Base-by-base conservation (phyloP, 2,329 filamentous ascomycete species). In the Sporothrix luriei region DNA sequence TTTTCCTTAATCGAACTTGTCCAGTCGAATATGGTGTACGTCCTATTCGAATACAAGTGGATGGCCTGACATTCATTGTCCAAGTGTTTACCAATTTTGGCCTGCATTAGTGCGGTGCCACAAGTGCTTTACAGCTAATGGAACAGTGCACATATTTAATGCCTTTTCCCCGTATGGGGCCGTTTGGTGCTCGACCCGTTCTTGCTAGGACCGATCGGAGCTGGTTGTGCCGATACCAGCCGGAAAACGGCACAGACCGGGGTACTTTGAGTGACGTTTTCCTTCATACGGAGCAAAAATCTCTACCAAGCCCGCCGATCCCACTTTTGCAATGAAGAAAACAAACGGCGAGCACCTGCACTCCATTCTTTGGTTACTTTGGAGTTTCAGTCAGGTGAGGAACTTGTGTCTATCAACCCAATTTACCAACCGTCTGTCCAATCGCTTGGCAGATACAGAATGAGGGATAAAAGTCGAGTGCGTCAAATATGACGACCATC, bases 221-320 rank as follows among this genome's bases (percentile, higher is more conserved):
- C 9, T 33, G 38, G 21, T 16, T 62, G 38, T 62, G 57, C 57
- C 57, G 57, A 62, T 62, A 38, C 57, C 57, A 62, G 21, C 57
- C 57, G 57, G 38, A 21, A 21, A 24, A 21, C 57, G 38, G 57
- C 13, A 62, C 11, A 62, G 11, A 46, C 46, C 38, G 38, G 55
- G 38, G 54, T 7, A 33, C 2, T 33, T 33, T 33, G 29, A 9
- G 33, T 33, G 6, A 33, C 6, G 6, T 33, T 33, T 33, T 33
- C 7, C 33, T 33, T 7, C 33, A 33, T 33, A 33, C 29, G 33
- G 33, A 33, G 33, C 33, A 33, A 33, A 33, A 33, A 33, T 33
- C 6, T 7, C 33, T 9, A 33, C 33, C 33, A 33, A 33, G 33
- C 6, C 33, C 33, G 33, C 6, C 9, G 33, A 33, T 33, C 33